Evolutionary conservation across 2,329 filamentous ascomycete species (phyloP).

Genomic region (Cordyceps pruinosa): DNA sequence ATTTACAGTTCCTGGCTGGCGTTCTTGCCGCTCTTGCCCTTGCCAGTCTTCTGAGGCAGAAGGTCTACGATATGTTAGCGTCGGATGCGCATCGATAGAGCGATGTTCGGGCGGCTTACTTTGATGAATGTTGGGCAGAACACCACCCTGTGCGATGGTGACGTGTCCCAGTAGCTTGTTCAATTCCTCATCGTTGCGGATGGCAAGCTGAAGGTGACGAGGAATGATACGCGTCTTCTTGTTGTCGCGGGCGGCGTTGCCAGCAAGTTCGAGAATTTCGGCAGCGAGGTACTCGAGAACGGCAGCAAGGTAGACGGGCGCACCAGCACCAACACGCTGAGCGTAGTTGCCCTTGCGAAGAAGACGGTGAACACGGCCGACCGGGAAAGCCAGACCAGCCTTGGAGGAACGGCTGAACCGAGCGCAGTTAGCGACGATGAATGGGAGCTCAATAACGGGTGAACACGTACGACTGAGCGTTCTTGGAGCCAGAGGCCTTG

Average conservation of each 20-base stretch:
- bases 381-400: constrained; percentile 97
- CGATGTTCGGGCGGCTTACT: constrained; percentile 53
- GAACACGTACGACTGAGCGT: constrained; percentile 88
- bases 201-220: constrained; percentile 96
- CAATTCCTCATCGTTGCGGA: constrained; percentile 98
- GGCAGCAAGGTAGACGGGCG: constrained; percentile 92
- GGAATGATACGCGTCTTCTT: constrained; percentile 99
- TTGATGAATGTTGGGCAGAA: constrained; percentile 94
- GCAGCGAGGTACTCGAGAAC: constrained; percentile 98
- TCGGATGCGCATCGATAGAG: constrained; percentile 1
- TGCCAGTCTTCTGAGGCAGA: constrained; percentile 92
- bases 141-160: constrained; percentile 95
- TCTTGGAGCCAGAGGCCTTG: constrained; percentile 99
- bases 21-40: constrained; percentile 81
- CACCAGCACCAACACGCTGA: constrained; percentile 97
- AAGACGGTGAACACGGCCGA: constrained; percentile 98
- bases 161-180: constrained; percentile 97
- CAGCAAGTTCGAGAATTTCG: constrained; percentile 97
- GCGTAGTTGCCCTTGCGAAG: constrained; percentile 99
- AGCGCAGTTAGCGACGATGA: not conserved
- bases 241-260: constrained; percentile 98
- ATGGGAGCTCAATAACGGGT: not conserved
- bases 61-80: constrained; percentile 62
- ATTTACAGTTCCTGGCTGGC: constrained; percentile 89
- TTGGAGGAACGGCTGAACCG: constrained; percentile 93